Conservation (phyloP, 768 basidiomycete species). For the Inosperma sp. region DNA sequence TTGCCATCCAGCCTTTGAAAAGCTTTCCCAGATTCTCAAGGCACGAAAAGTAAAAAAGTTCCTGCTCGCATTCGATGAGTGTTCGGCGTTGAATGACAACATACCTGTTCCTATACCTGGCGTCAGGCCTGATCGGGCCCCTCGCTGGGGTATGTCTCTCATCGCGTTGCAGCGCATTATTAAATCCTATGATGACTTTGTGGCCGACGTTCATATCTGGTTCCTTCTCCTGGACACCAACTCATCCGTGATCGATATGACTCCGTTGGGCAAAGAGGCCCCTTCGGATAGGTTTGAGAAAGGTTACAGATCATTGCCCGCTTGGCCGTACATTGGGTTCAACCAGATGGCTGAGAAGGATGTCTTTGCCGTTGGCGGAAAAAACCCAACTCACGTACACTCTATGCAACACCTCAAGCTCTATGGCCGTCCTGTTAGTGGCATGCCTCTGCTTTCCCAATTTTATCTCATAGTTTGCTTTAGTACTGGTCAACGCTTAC, state of each 20-base stretch:
- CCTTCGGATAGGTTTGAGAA: neutral
- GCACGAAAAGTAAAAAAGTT: neutral
- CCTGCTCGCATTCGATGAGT: neutral
- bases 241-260: neutral
- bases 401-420: neutral
- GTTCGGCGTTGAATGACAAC: neutral
- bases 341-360: neutral
- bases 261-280: neutral
- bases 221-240: neutral
- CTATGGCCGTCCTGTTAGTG: slow-evolving; percentile 6
- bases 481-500: neutral
- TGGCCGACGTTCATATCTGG: neutral
- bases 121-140: no score
- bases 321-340: neutral
- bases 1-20: neutral
- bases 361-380: neutral
- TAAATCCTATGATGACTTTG: neutral
- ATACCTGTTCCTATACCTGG: neutral
- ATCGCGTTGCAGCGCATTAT: neutral
- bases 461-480: neutral
- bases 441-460: neutral
- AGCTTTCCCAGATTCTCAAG: neutral
- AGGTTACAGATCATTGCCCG: neutral
- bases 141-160: no score
- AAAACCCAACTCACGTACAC: neutral